phyloP scores from a whole-genome alignment of 305 asterid genomes.

The Rubia peregrina region DNA sequence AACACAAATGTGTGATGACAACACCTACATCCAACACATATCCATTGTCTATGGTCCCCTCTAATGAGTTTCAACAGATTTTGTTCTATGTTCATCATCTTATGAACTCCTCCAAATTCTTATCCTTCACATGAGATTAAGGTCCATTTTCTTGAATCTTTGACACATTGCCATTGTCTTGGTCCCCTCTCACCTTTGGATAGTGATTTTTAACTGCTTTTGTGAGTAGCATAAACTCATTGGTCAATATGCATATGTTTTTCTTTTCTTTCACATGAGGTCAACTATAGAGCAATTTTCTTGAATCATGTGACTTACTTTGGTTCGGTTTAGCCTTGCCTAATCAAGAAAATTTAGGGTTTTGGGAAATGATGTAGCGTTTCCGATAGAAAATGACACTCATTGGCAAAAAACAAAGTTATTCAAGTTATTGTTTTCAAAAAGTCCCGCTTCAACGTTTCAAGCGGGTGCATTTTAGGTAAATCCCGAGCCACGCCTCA shows the following conservation, averaged over 20 bases:
- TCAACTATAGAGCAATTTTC: not conserved
- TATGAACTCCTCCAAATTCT: not conserved
- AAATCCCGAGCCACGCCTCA: no score
- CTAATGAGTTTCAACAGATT: slow-evolving; percentile 10
- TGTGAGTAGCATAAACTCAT: not conserved
- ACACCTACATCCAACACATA: slow-evolving; percentile 33
- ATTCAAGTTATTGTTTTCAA: no score
- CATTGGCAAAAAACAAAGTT: no score
- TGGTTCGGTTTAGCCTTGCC: not conserved
- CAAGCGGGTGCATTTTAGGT: no score
- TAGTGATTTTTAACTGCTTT: not conserved
- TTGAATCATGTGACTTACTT: not conserved
- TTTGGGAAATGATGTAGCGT: not conserved
- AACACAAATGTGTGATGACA: slow-evolving; percentile 20
- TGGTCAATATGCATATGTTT: not conserved
- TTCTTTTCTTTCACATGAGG: not conserved
- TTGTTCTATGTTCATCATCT: not conserved
- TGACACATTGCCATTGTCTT: slow-evolving; percentile 4
- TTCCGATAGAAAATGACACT: no score
- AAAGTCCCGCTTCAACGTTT: no score
- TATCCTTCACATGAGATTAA: not conserved
- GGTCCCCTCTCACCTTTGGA: slow-evolving; percentile 5
- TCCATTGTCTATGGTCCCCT: slow-evolving; percentile 51
- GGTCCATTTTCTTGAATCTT: not conserved
- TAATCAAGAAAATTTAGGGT: not conserved